A percentile compares a stretch with the other conserved stretches of the same genome.
Evolutionary conservation across 257 asterid species (phyloP).

Genomic region (Gentiana macrophylla): DNA sequence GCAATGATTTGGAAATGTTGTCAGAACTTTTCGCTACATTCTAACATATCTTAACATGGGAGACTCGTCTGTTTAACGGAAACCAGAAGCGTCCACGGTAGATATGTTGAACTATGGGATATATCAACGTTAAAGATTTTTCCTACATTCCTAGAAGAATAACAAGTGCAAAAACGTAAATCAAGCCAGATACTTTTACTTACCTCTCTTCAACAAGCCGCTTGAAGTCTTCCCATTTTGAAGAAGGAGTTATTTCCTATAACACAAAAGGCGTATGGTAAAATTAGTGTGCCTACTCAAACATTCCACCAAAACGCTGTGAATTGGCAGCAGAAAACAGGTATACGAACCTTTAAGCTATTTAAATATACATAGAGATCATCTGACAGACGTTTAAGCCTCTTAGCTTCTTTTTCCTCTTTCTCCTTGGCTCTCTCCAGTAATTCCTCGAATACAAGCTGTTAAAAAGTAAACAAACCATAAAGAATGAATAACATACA

Average conservation of each 20-base stretch:
- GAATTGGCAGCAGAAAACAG: conserved; percentile 3
- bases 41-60: too few species aligned
- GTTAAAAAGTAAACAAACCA: conserved; percentile 14
- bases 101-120: too few species aligned
- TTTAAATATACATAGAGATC: conserved; percentile 48
- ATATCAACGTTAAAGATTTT: too few species aligned
- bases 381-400: conserved; percentile 67
- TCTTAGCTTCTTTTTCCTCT: conserved; percentile 89
- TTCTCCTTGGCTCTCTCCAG: conserved; percentile 58
- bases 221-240: conserved; percentile 82
- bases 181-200: conserved; percentile 4
- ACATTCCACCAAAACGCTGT: conserved; percentile 7
- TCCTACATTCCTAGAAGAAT: too few species aligned
- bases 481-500: conserved; percentile 11
- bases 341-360: conserved; percentile 46
- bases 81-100: too few species aligned
- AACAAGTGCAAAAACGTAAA: too few species aligned
- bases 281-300: conserved; percentile 2
- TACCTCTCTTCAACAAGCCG: conserved; percentile 64
- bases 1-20: too few species aligned
- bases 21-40: too few species aligned
- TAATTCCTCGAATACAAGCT: conserved; percentile 74
- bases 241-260: conserved; percentile 65
- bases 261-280: conserved; percentile 4
- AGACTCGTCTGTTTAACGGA: too few species aligned